A percentile compares a stretch with the other conserved stretches of the same genome.
Evolutionary conservation across 2,329 filamentous ascomycete genomes (phyloP).

Genomic region (Aspergillus sp.): DNA sequence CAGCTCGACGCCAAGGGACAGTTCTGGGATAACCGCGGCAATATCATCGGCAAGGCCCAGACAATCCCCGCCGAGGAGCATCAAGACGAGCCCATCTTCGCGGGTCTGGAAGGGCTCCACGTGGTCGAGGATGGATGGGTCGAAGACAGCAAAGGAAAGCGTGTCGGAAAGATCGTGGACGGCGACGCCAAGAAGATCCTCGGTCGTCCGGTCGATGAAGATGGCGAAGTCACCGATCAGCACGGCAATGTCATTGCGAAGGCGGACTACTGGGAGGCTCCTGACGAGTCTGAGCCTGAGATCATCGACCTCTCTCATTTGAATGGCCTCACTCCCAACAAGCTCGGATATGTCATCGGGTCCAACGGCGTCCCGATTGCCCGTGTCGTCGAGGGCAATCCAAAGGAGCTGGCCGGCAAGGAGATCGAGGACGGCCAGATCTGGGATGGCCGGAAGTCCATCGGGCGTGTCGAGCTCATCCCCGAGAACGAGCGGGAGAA

Average conservation of each 20-base stretch:
- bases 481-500: slow-evolving; percentile 56
- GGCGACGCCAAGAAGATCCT: slow-evolving; percentile 60
- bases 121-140: slow-evolving; percentile 50
- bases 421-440: slow-evolving; percentile 58
- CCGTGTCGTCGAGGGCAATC: slow-evolving; percentile 56
- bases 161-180: slow-evolving; percentile 54
- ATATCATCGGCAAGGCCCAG: slow-evolving; percentile 61
- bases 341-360: slow-evolving; percentile 57
- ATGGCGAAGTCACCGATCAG: slow-evolving; percentile 62
- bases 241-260: slow-evolving; percentile 62
- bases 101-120: slow-evolving; percentile 47
- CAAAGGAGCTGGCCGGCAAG: slow-evolving; percentile 56
- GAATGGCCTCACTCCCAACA: slow-evolving; percentile 56
- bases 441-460: slow-evolving; percentile 56
- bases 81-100: slow-evolving; percentile 42
- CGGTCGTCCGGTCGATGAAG: slow-evolving; percentile 60
- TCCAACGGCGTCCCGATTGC: slow-evolving; percentile 55
- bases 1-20: slow-evolving; percentile 59
- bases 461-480: slow-evolving; percentile 58
- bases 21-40: slow-evolving; percentile 63
- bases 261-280: slow-evolving; percentile 53
- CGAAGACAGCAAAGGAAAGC: slow-evolving; percentile 48
- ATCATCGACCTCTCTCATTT: slow-evolving; percentile 53
- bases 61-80: slow-evolving; percentile 39
- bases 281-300: slow-evolving; percentile 48